Base-by-base conservation (phyloP, 78 protist genomes). In the Polysphondylium violaceum region DNA sequence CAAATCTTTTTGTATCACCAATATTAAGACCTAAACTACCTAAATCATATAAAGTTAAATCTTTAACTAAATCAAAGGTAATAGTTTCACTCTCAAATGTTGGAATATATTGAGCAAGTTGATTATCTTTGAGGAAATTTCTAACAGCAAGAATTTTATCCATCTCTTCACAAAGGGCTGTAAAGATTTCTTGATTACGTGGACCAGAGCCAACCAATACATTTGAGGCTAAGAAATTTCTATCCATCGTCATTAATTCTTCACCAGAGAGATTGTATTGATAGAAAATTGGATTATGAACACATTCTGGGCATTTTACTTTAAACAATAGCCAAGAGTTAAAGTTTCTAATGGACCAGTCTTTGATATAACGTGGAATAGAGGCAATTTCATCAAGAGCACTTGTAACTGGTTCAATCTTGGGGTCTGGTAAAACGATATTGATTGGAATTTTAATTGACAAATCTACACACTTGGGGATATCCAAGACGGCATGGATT, bases 1-100 rank as follows among this genome's bases (percentile, higher is more conserved):
- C 47, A n/a, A 72, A 50, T 65, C 88, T 65, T 27, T 44, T 78
- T 63, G 59, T 33, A 51, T 78, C 88, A 65, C 88, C 88, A 33
- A 78, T 51, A 12, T 47, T 47, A 5, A 33, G n/a, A 0, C 33
- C 7, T 0, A 78, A 19, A n/a, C 3, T 1, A 8, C 8, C 1
- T 11, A 78, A 38, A 51, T 78, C 88, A 1, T 25, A 0, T 50
- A 11, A 6, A 0, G 88, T 25, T n/a, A 78, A 16, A 25, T 36
- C 23, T 19, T 25, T 12, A 8, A 78, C 17, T 0, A 78, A 6
- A 25, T 78, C 88, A 14, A n/a, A 27, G 21, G 87, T 76, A 8
- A 76, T 65, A 21, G 36, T 5, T 8, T 76, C 40, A 0, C 43
- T 47, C 44, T 76, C 87, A 44, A 76, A 76, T 1, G 14, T 16